phyloP scores from a whole-genome alignment of 139 green algal genomes.

The Chlamydomonas urium region DNA sequence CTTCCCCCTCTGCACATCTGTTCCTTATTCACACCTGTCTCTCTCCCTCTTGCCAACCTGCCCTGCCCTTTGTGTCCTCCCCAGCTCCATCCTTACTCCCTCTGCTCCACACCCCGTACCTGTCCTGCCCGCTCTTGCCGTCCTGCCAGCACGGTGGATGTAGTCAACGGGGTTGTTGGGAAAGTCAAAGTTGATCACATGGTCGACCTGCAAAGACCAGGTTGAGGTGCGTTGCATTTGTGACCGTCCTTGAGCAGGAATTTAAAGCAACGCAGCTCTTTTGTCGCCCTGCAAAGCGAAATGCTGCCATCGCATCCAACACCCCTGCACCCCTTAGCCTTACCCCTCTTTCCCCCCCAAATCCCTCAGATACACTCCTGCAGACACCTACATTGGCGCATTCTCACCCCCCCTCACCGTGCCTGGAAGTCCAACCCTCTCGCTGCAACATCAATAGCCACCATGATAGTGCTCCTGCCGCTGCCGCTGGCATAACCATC shows the following conservation, averaged over 20 bases:
- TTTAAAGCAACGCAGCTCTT: not conserved
- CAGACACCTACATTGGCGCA: not conserved
- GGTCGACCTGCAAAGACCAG: constrained; percentile 8
- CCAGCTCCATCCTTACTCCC: too few relatives aligned
- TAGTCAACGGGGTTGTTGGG: constrained; percentile 79
- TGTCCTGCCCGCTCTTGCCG: constrained; percentile 70
- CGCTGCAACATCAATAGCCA: constrained; percentile 93
- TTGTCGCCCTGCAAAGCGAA: not conserved
- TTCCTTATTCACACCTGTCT: too few relatives aligned
- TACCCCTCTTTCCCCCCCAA: not conserved
- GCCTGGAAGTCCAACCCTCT: constrained; percentile 89
- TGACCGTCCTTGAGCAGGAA: not conserved
- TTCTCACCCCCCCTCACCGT: constrained; percentile 2
- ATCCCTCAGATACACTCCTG: not conserved
- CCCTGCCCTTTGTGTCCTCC: too few relatives aligned
- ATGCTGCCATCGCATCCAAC: not conserved
- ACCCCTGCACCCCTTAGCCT: not conserved
- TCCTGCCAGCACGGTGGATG: constrained; percentile 86
- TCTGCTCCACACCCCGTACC: constrained; percentile 33
- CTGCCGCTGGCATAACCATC: constrained; percentile 10
- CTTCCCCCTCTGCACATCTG: not conserved
- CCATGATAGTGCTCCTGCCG: constrained; percentile 34
- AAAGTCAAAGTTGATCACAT: constrained; percentile 93
- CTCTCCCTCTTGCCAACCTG: too few relatives aligned
- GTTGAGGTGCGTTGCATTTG: too few relatives aligned